phyloP scores from a whole-genome alignment of 2,329 filamentous ascomycete species.

The Didymella segeticola region DNA sequence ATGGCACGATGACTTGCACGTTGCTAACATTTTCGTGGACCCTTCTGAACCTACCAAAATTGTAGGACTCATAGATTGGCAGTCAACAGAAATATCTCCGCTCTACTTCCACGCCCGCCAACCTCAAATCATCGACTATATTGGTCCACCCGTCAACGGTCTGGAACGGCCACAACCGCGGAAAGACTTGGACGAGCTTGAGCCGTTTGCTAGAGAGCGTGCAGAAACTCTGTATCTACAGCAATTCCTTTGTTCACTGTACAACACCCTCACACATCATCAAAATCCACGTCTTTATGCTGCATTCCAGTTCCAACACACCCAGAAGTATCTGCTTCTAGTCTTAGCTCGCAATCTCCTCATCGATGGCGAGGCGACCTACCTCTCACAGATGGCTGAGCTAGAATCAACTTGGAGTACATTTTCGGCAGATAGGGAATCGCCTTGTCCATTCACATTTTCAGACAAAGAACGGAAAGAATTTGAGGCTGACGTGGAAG shows the following conservation, averaged over 20 bases:
- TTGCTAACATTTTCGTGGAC: constrained; percentile 45
- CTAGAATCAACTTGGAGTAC: constrained; percentile 34
- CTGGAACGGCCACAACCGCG: constrained; percentile 37
- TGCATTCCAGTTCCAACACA: constrained; percentile 43
- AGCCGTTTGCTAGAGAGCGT: constrained; percentile 24
- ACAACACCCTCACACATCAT: constrained; percentile 25
- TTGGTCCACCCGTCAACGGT: constrained; percentile 28
- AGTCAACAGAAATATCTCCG: constrained; percentile 35
- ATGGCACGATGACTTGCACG: constrained; percentile 43
- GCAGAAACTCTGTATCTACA: constrained; percentile 33
- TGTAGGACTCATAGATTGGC: constrained; percentile 46
- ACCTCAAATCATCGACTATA: constrained; percentile 34
- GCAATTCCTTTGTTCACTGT: constrained; percentile 3
- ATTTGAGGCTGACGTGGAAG: constrained; percentile 35
- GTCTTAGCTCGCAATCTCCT: constrained; percentile 43
- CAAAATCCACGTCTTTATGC: constrained; percentile 34
- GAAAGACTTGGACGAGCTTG: constrained; percentile 30
- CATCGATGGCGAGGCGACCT: constrained; percentile 45
- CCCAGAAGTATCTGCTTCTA: constrained; percentile 35
- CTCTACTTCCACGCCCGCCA: constrained; percentile 36
- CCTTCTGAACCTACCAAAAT: constrained; percentile 36
- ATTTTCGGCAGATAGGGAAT: constrained; percentile 26
- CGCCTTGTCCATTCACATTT: constrained; percentile 30
- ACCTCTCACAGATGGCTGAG: constrained; percentile 31
- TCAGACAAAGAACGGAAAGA: constrained; percentile 26